phyloP scores from a whole-genome alignment of 176 grass and related monocot species.

The Juncus inflexus region DNA sequence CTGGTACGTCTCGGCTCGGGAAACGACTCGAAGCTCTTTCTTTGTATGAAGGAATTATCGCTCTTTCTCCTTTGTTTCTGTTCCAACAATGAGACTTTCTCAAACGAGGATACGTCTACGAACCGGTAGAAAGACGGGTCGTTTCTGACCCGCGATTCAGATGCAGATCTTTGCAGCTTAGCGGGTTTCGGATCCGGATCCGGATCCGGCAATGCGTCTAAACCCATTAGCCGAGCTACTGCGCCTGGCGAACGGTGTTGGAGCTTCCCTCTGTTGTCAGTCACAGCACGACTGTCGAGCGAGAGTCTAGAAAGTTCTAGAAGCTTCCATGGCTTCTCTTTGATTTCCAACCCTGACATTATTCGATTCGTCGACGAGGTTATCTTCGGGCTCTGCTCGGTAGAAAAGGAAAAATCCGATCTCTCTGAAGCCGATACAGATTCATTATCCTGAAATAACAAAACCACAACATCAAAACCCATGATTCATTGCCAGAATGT shows the following conservation, averaged over 20 bases:
- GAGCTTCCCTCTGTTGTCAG: constrained; percentile 23
- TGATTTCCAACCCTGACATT: constrained; percentile 1
- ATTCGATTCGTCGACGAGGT: background rate
- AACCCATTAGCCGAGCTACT: constrained; percentile 41
- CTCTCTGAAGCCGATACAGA: constrained; percentile 33
- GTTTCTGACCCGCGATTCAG: constrained; percentile 26
- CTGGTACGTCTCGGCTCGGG: constrained; percentile 32
- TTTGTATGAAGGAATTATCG: constrained; percentile 30
- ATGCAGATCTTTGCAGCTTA: constrained; percentile 33
- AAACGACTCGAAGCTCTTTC: constrained; percentile 28
- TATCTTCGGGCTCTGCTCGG: constrained; percentile 3
- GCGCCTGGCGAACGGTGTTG: constrained; percentile 36
- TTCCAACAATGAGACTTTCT: constrained; percentile 5
- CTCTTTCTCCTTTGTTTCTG: constrained; percentile 23
- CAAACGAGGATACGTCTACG: constrained; percentile 23
- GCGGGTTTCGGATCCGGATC: background rate
- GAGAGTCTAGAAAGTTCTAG: constrained; percentile 32
- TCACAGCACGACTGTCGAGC: constrained; percentile 25
- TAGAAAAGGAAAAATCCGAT: constrained; percentile 19
- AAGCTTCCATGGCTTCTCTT: constrained; percentile 28
- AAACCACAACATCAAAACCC: background rate
- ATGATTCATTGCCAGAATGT: background rate
- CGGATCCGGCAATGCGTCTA: constrained; percentile 32
- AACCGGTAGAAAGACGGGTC: constrained; percentile 33
- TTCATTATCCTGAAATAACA: constrained; percentile 23